Conservation (phyloP, 78 protist genomes). For the Thecamonas trahens region DNA sequence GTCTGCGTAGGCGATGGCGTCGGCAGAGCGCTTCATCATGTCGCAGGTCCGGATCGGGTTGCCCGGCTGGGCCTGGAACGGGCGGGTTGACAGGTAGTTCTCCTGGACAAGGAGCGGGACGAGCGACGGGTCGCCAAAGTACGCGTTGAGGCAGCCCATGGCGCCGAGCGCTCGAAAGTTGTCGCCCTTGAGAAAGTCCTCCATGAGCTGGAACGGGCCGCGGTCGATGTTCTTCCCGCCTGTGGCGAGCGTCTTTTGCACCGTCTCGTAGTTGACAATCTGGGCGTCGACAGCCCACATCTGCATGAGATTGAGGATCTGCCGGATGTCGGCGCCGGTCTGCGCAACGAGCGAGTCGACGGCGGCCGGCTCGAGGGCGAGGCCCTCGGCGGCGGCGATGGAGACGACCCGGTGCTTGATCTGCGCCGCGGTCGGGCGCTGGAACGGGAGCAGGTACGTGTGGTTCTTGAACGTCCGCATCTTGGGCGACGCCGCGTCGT, state of each 20-base stretch:
- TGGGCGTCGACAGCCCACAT: not conserved
- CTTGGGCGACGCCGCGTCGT: slow-evolving; percentile 72
- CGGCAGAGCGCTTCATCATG: slow-evolving; percentile 3
- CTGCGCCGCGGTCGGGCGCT: slow-evolving; percentile 5
- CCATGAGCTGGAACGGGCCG: slow-evolving; percentile 18
- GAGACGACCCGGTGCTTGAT: not conserved
- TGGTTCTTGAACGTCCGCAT: slow-evolving; percentile 57
- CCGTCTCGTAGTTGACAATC: not conserved
- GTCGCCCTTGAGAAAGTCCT: not conserved
- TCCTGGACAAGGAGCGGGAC: slow-evolving; percentile 60
- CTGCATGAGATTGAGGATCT: not conserved
- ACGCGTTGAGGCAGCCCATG: slow-evolving; percentile 14
- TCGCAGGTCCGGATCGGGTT: not conserved
- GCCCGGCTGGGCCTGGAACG: not conserved
- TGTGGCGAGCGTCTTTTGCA: not conserved
- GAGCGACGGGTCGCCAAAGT: slow-evolving; percentile 29
- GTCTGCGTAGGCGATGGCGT: slow-evolving; percentile 14
- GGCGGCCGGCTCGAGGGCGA: not conserved
- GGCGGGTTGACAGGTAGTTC: slow-evolving; percentile 24
- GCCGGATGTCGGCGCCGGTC: slow-evolving; percentile 26
- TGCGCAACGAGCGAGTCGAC: not conserved
- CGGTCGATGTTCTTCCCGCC: slow-evolving; percentile 32
- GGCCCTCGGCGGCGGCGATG: not conserved
- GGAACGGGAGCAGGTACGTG: slow-evolving; percentile 69
- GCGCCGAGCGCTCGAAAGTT: not conserved